phyloP scores from a whole-genome alignment of 306 rosid genomes.

The Cucurbita pepo region DNA sequence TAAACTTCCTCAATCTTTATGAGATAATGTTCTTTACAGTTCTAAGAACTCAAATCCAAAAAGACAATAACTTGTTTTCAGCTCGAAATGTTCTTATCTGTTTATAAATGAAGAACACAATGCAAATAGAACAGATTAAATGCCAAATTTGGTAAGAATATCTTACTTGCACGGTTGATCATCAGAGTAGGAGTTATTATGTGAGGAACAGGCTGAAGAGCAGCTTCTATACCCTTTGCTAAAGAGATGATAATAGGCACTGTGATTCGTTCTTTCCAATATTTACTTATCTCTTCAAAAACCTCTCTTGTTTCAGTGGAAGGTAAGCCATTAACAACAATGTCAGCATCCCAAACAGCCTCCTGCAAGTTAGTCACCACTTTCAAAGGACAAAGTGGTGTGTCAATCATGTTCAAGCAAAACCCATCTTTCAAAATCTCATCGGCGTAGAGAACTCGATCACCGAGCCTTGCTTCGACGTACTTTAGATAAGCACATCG shows the following conservation, averaged over 20 bases:
- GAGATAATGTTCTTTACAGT: neutral
- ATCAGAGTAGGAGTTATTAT: slow-evolving; percentile 78
- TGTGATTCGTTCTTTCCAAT: slow-evolving; percentile 82
- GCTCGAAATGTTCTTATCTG: neutral
- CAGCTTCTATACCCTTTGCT: slow-evolving; percentile 85
- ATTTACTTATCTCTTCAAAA: slow-evolving; percentile 70
- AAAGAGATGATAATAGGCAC: slow-evolving; percentile 71
- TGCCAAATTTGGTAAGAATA: neutral
- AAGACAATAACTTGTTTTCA: neutral
- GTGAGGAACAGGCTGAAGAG: slow-evolving; percentile 71
- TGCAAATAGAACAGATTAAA: neutral
- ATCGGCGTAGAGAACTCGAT: slow-evolving; percentile 67
- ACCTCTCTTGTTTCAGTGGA: slow-evolving; percentile 77
- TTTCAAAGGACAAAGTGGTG: slow-evolving; percentile 83
- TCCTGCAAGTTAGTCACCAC: slow-evolving; percentile 92
- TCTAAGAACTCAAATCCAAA: neutral
- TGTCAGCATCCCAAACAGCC: slow-evolving; percentile 96
- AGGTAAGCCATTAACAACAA: slow-evolving; percentile 92
- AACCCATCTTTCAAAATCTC: slow-evolving; percentile 88
- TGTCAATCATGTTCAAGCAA: slow-evolving; percentile 86
- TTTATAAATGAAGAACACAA: neutral
- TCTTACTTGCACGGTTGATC: slow-evolving; percentile 79
- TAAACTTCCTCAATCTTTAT: neutral
- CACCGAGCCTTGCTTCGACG: slow-evolving; percentile 90
- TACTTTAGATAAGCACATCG: slow-evolving; percentile 78